A percentile compares a stretch with the other conserved stretches of the same genome.
Evolutionary conservation across 2,329 filamentous ascomycete species (phyloP).

Genomic region (Microdochium trichocladiopsis): DNA sequence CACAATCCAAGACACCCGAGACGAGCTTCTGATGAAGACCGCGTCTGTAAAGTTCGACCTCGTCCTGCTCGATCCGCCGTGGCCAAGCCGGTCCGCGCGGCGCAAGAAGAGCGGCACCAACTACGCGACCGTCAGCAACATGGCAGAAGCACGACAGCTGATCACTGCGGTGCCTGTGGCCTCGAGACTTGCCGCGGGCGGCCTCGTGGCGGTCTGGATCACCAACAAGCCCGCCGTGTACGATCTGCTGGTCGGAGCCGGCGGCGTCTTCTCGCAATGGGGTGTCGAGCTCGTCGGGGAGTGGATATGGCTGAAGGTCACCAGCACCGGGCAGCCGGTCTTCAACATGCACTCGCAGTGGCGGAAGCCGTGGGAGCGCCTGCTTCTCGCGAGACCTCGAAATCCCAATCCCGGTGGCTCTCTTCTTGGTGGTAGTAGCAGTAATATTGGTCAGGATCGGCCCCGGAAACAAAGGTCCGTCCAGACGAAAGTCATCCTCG

Average conservation of each 20-base stretch:
- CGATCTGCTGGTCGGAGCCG: conserved; percentile 43
- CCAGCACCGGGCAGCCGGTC: conserved; percentile 56
- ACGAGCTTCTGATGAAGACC: conserved; percentile 31
- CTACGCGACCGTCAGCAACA: conserved; percentile 38
- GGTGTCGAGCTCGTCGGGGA: conserved; percentile 59
- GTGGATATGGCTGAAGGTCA: conserved; percentile 77
- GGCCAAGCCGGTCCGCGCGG: conserved; percentile 71
- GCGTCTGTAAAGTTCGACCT: conserved; percentile 50
- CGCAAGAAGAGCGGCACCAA: conserved; percentile 40
- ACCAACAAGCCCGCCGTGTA: conserved; percentile 62
- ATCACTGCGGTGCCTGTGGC: conserved; percentile 51
- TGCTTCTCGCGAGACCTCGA: conserved; percentile 49
- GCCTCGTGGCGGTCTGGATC: conserved; percentile 67
- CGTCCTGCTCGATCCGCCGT: conserved; percentile 69
- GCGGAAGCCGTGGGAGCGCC: conserved; percentile 71
- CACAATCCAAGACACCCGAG: conserved; percentile 32
- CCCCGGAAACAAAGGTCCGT: conserved; percentile 19
- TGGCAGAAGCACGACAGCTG: conserved; percentile 38
- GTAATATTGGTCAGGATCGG: not conserved
- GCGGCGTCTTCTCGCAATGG: conserved; percentile 60
- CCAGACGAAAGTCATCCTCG: conserved; percentile 53
- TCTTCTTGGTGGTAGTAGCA: conserved; percentile 13
- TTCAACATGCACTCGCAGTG: conserved; percentile 51
- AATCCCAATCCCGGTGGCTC: not conserved
- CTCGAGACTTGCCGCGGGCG: conserved; percentile 41